Base-by-base conservation (phyloP, 306 rosid genomes). In the Sophora flavescens region DNA sequence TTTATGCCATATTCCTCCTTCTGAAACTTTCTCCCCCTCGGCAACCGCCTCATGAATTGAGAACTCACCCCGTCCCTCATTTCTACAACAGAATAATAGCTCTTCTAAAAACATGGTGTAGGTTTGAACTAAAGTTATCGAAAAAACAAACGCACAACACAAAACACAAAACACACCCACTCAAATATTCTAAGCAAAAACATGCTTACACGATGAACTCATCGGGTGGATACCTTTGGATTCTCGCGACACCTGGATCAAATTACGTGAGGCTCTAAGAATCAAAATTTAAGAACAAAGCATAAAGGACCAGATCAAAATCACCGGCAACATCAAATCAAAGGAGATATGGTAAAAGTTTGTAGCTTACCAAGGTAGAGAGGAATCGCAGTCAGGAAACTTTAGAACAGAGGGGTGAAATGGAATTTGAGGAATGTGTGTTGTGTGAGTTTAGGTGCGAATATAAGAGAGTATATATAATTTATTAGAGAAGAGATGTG, bases 1-100 rank as follows among this genome's bases (percentile, higher is more conserved):
- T 35, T n/a, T 73, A 30, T 65, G 65, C 38, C 82, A 78, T 66
- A 38, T 22, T 32, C 33, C 60, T 64, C 80, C 68, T 57, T 12
- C 6, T 35, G 6, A 35, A 35, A 4, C 4, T 1, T 5, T 0
- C 39, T 35, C 6, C 39, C 70, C 15, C 72, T 42, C 30, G 69
- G 79, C 67, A 61, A 32, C 3, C 60, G 30, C 81, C 61, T 84
- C 47, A 77, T 80, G 74, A 83, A 81, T 72, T 22, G 22, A 22
- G 22, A 22, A 22, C 83, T 82, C 77, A 80, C 41, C 1, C 81
- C 86, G 78, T 80, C 85, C 33, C 81, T 83, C 90, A 89, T 84
- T 32, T 63, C 79, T 68, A 79, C 63, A 5, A 54, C 45, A 63
- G 45, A 76, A 66, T 76, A 75, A 62, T 22, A 74, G 35, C 60